Conservation (phyloP, 208 protist genomes). For the Leishmania amazonensis region DNA sequence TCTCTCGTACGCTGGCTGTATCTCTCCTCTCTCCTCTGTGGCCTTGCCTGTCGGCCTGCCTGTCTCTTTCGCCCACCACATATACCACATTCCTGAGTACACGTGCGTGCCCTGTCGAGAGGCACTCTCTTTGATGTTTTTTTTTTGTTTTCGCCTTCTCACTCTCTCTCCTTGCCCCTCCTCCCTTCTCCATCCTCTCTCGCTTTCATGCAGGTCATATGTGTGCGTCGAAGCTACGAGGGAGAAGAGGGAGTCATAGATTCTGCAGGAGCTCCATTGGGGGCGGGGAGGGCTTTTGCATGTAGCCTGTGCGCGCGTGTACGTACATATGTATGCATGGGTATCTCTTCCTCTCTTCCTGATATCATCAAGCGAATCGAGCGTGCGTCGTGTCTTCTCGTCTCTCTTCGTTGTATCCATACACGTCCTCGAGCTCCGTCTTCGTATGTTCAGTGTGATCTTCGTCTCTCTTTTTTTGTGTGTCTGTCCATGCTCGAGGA, state of each 20-base stretch:
- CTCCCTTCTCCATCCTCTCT: background rate
- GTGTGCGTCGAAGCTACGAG: background rate
- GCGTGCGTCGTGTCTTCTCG: background rate
- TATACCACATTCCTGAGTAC: background rate
- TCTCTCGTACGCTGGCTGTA: background rate
- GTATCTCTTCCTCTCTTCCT: background rate
- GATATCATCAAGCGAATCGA: background rate
- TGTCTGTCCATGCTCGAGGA: background rate
- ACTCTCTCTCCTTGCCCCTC: background rate
- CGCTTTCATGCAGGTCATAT: background rate
- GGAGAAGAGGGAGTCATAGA: background rate
- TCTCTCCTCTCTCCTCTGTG: background rate
- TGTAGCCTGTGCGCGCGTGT: constrained; percentile 6
- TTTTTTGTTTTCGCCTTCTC: background rate
- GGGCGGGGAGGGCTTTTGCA: background rate
- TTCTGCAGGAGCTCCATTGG: background rate
- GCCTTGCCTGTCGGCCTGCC: background rate
- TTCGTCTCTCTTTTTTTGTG: constrained; percentile 3
- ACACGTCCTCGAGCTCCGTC: background rate
- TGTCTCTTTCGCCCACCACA: background rate
- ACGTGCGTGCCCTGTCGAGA: no score
- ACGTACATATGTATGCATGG: constrained; percentile 8
- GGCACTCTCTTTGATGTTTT: background rate
- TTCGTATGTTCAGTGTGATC: background rate
- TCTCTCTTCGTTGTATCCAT: background rate